Base-by-base conservation (phyloP, 176 grass and related monocot species). In the Ensete ventricosum region DNA sequence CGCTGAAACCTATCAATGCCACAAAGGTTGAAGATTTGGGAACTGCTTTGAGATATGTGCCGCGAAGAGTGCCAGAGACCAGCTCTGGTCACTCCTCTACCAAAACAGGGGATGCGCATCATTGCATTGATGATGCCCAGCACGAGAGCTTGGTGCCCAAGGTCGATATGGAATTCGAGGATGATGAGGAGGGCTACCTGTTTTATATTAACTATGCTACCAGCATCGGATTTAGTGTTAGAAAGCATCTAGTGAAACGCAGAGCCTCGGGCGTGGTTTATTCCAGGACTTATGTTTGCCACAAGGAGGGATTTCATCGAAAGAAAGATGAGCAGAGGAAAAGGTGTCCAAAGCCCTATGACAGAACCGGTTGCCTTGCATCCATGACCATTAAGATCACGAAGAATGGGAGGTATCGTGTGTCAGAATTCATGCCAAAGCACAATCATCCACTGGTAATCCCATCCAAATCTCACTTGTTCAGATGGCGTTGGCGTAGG, bases 391-490 rank as follows among this genome's bases (percentile, higher is more conserved):
- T 85, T 51, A 79, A 70, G 43, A 72, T 81, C 58, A 81, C 73
- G 22, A 85, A 85, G 62, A 85, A 77, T 23, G 83, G 78, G 51
- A 81, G 57, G 24, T 85, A 77, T 73, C 64, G 65, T 21, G 78
- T 85, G 52, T 81, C 55, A 25, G 48, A 34, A 14, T 85, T 81
- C 50, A 73, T 81, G 27, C 26, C 73, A 9, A 81, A 81, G 78
- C 78, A 85, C 62, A 85, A 85, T 60, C 83, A 85, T 70, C 73
- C 78, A n/a, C 78, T 85, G 58, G 83, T 85, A 55, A 85, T 77
- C 63, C 73, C 78, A 65, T 80, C 77, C n/a, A 85, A 85, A 52
- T 73, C 78, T 58, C 83, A 85, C 26, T 29, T 85, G 49, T 62
- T 85, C 16, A 81, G 76, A 64, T 85, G 63, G 63, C 64, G 63